Conservation (phyloP, 176 grass and related monocot species). For the Typha latifolia region DNA sequence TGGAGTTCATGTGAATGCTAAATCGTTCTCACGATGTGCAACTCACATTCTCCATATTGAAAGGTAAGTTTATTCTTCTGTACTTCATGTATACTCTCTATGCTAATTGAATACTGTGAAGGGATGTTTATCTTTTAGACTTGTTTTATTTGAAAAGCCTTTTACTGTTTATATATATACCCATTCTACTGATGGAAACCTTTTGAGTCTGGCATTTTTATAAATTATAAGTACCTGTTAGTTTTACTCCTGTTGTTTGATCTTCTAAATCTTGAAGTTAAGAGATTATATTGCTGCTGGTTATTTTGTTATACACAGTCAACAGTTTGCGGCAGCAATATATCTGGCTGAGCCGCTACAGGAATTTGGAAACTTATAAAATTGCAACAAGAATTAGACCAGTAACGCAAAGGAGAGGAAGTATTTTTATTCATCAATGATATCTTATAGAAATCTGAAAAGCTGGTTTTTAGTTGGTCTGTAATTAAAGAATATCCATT, state of each 20-base stretch:
- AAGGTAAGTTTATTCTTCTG: conserved; percentile 46
- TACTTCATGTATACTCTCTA: conserved; percentile 15
- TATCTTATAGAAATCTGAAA: too few species aligned
- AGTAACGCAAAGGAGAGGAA: too few species aligned
- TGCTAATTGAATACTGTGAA: not conserved
- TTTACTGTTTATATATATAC: not conserved
- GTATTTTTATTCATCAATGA: too few species aligned
- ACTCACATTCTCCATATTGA: conserved; percentile 84
- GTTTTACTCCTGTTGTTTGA: too few species aligned
- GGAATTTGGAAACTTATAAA: not conserved
- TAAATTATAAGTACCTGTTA: too few species aligned
- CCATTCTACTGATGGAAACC: not conserved
- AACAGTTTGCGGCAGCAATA: not conserved
- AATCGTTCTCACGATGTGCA: conserved; percentile 39
- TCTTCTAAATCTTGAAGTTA: too few species aligned
- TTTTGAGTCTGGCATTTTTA: not conserved
- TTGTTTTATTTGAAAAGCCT: not conserved
- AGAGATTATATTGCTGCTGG: not conserved
- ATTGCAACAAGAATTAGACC: not conserved
- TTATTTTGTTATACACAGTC: not conserved
- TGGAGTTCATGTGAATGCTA: conserved; percentile 54
- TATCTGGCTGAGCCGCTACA: not conserved
- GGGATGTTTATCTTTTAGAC: not conserved
- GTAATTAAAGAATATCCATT: too few species aligned
- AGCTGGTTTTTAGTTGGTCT: too few species aligned